phyloP scores from a whole-genome alignment of 129 eudicot genomes.

The Tanacetum coccineum region DNA sequence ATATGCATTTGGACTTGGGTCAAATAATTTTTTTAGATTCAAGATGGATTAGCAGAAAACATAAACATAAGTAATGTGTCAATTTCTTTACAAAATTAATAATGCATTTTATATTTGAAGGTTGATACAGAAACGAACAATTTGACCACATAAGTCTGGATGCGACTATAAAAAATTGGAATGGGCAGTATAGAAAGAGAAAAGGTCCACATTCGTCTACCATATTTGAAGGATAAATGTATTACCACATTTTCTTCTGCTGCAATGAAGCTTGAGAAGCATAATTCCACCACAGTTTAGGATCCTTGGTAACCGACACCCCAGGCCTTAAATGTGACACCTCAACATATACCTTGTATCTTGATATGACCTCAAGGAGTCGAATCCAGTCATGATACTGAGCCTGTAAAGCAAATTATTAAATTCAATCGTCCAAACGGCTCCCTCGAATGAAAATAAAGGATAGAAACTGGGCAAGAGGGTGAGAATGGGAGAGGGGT shows the following conservation, averaged over 20 bases:
- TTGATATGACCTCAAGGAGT: conserved; percentile 85
- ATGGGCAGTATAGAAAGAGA: background rate
- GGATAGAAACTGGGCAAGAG: too few relatives aligned
- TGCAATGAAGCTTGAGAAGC: conserved; percentile 88
- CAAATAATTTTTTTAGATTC: conserved; percentile 17
- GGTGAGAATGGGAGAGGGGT: too few relatives aligned
- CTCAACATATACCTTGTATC: conserved; percentile 72
- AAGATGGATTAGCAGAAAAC: conserved; percentile 16
- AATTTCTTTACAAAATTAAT: conserved; percentile 6
- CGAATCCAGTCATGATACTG: conserved; percentile 99
- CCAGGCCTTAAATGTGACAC: conserved; percentile 88
- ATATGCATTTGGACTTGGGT: conserved; percentile 15
- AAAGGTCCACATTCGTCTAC: conserved; percentile 19
- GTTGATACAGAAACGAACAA: conserved; percentile 9
- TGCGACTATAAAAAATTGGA: conserved; percentile 6
- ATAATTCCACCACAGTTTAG: conserved; percentile 89
- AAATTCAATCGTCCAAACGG: conserved; percentile 11
- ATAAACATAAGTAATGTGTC: conserved; percentile 6
- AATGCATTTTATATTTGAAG: background rate
- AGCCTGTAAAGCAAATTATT: conserved; percentile 47
- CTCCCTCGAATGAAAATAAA: background rate
- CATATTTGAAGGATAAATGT: conserved; percentile 10
- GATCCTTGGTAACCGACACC: conserved; percentile 60
- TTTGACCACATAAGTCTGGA: conserved; percentile 10
- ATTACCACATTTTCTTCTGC: conserved; percentile 88